Percentiles rank a stretch among this genome's conserved stretches.
phyloP scores from a whole-genome alignment of 148 eudicot genomes.

The Chenopodium formosanum region DNA sequence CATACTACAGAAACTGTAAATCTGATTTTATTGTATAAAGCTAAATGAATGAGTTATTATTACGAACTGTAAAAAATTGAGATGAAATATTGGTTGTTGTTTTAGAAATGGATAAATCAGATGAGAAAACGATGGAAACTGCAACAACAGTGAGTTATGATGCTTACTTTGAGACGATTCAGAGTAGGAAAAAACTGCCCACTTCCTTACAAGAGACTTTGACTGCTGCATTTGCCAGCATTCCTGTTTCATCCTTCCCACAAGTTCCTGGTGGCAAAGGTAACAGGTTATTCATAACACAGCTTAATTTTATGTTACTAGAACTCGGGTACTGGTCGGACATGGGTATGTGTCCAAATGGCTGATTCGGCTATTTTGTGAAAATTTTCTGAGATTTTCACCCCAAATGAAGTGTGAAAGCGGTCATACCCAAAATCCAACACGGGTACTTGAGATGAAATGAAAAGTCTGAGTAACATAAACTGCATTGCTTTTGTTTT shows the following conservation, averaged over 20 bases:
- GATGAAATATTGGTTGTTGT: not conserved
- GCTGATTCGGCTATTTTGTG: too few relatives aligned
- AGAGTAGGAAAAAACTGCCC: constrained; percentile 69
- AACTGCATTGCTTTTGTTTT: constrained; percentile 7
- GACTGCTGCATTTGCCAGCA: constrained; percentile 66
- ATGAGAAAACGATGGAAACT: constrained; percentile 23
- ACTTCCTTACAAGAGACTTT: constrained; percentile 59
- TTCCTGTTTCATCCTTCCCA: constrained; percentile 83
- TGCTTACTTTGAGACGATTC: constrained; percentile 76
- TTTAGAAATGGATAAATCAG: constrained; percentile 39
- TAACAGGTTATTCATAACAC: constrained; percentile 10
- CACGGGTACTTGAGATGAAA: not conserved
- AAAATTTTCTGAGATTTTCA: too few relatives aligned
- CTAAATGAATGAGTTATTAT: not conserved
- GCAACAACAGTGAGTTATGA: constrained; percentile 45
- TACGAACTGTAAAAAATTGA: not conserved
- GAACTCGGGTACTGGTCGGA: not conserved
- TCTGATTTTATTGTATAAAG: too few relatives aligned
- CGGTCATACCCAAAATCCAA: not conserved
- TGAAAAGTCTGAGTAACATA: not conserved
- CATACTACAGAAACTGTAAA: too few relatives aligned
- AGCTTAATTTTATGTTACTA: not conserved
- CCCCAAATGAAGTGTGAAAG: too few relatives aligned
- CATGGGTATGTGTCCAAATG: too few relatives aligned
- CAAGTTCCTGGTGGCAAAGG: constrained; percentile 90